Evolutionary conservation across 352 stramenopile species (phyloP).

Genomic region (Pythium periplocum): DNA sequence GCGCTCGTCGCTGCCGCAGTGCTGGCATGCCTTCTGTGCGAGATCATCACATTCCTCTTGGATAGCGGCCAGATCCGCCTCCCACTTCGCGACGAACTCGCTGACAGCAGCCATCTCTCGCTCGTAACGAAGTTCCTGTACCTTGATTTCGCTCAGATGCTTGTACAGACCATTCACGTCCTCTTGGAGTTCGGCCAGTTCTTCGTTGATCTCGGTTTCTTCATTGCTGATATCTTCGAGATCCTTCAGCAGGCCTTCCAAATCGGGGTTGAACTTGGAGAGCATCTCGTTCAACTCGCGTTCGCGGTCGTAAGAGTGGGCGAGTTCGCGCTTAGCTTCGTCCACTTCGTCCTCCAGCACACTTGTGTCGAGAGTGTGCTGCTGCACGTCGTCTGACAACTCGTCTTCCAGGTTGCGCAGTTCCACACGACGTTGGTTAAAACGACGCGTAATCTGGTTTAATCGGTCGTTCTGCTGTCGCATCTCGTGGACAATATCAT

Average conservation of each 20-base stretch:
- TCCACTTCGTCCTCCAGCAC: conserved; percentile 70
- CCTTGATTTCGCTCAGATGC: conserved; percentile 66
- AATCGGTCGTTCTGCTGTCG: conserved; percentile 42
- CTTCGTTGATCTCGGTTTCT: conserved; percentile 39
- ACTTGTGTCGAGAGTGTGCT: conserved; percentile 61
- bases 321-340: conserved; percentile 42
- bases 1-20: conserved; percentile 50
- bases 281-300: conserved; percentile 50
- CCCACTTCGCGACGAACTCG: conserved; percentile 47
- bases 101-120: conserved; percentile 32
- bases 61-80: conserved; percentile 41
- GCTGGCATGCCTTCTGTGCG: conserved; percentile 45
- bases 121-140: conserved; percentile 60
- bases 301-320: conserved; percentile 31
- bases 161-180: conserved; percentile 70
- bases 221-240: conserved; percentile 47
- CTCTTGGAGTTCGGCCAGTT: conserved; percentile 51
- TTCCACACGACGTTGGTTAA: conserved; percentile 50
- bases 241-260: conserved; percentile 52
- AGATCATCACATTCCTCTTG: conserved; percentile 56
- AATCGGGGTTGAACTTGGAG: conserved; percentile 59
- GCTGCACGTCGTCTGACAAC: conserved; percentile 51
- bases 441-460: conserved; percentile 45
- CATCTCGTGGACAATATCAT: conserved; percentile 34
- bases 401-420: conserved; percentile 68